Base-by-base conservation (phyloP, 1,284 basidiomycete genomes). In the Paramarasmius palmivorus region DNA sequence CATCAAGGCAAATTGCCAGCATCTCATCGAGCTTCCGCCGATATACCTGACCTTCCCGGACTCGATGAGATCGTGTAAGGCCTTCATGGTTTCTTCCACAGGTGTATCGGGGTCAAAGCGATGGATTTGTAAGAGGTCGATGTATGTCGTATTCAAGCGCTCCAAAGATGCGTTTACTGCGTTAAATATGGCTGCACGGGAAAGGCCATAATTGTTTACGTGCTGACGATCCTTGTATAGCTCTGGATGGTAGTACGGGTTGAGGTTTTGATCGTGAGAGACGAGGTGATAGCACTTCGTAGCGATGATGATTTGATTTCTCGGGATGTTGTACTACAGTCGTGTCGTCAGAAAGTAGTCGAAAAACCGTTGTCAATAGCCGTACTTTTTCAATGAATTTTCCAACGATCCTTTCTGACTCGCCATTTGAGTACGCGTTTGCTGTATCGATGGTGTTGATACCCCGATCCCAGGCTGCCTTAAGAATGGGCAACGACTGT, bases 41-140 rank as follows among this genome's bases (percentile, higher is more conserved):
- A 76, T 66, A 54, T 76, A 75, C 12, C 73, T 62, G 17, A 70
- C 73, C 42, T 72, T 71, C 4, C 73, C 73, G 23, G 61, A 60
- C 47, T 68, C 45, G 15, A 75, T 73, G 26, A 75, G 63, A 52
- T 75, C 73, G 45, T 75, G 69, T 9, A 75, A 57, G 0, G 73
- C 72, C 52, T 68, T 64, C 73, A 75, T 75, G n/a, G 68, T 74
- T 59, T 72, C 71, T 50, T 68, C 69, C 14, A 64, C 59, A 0
- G 73, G 69, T 0, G 69, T 71, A 7, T 65, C 56, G 2, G 50
- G 41, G 53, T 74, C 73, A 48, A 66, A 71, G 19, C 68, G 61
- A 51, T 73, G 73, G 52, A 71, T 68, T 51, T 68, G 67, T 6
- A 73, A 63, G 3, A 72, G 56, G 53, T 72, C 70, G 54, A 72